Evolutionary conservation across 2,329 filamentous ascomycete species (phyloP).

Genomic region (Lasiodiplodia sp.): DNA sequence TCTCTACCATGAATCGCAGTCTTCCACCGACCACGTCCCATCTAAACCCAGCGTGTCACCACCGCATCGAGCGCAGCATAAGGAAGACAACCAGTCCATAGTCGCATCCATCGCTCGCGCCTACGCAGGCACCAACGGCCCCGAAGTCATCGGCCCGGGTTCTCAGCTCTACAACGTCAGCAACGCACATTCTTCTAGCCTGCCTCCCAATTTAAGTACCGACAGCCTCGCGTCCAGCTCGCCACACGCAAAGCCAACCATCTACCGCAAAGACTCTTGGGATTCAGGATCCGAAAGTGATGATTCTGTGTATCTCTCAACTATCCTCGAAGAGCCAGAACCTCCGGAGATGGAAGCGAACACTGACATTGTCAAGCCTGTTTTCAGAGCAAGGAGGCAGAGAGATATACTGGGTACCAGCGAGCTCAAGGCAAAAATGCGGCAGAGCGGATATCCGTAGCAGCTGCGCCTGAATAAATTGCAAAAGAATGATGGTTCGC

Average conservation of each 20-base stretch:
- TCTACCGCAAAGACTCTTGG: conserved; percentile 1
- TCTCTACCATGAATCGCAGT: not conserved
- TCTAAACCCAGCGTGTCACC: not conserved
- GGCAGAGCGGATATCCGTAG: not conserved
- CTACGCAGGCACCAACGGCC: not conserved
- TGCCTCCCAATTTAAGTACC: not conserved
- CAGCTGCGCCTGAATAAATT: not conserved
- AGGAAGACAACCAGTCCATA: not conserved
- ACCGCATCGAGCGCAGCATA: not conserved
- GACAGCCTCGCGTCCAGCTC: not conserved
- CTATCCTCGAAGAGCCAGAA: conserved; percentile 6
- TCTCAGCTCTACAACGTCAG: conserved; percentile 8
- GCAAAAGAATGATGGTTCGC: not conserved
- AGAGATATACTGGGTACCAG: not conserved
- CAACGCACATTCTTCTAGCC: not conserved
- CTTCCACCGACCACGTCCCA: not conserved
- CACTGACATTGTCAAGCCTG: conserved; percentile 5
- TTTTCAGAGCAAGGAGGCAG: not conserved
- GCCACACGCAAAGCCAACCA: not conserved
- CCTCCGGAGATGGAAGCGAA: conserved; percentile 5
- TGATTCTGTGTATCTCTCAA: conserved; percentile 14
- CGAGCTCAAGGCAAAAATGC: not conserved
- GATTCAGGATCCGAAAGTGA: not conserved
- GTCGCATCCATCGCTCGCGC: not conserved
- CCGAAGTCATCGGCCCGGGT: conserved; percentile 1